Evolutionary conservation across 768 basidiomycete species (phyloP).

Genomic region (Pleurotus eryngii): DNA sequence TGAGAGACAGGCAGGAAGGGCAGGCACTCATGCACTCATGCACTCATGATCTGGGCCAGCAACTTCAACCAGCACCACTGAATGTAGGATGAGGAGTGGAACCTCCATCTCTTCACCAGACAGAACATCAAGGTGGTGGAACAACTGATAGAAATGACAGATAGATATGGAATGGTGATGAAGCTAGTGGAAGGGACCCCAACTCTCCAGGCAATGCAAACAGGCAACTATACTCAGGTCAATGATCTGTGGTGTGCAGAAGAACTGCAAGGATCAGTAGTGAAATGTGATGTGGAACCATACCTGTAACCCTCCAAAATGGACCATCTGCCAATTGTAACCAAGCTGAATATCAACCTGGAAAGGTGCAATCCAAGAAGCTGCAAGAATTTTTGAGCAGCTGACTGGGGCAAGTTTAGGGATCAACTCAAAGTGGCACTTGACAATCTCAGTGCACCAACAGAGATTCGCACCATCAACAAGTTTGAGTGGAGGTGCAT

Average conservation of each 20-base stretch:
- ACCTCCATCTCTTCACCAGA: conserved; percentile 23
- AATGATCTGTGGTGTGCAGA: conserved; percentile 15
- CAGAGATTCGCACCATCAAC: too few relatives aligned
- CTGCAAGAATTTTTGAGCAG: conserved; percentile 16
- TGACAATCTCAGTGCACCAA: too few relatives aligned
- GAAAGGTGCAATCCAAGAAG: neutral
- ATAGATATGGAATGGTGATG: conserved; percentile 22
- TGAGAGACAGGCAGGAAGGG: neutral
- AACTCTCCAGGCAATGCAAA: conserved; percentile 16
- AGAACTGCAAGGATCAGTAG: conserved; percentile 11
- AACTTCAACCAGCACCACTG: conserved; percentile 21
- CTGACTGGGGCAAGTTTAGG: conserved; percentile 15
- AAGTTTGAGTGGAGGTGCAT: too few relatives aligned
- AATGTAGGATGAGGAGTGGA: conserved; percentile 29
- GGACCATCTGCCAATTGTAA: conserved; percentile 32
- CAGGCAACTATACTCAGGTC: conserved; percentile 22
- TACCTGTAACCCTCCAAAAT: conserved; percentile 12
- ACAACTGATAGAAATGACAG: conserved; percentile 11
- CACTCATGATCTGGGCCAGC: conserved; percentile 16
- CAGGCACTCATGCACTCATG: too few relatives aligned
- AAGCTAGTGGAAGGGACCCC: conserved; percentile 23
- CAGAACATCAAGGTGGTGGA: conserved; percentile 5
- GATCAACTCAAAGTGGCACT: too few relatives aligned
- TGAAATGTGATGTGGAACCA: conserved; percentile 19
- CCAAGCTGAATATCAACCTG: conserved; percentile 16